Conservation (phyloP, 257 asterid genomes). For the Paraleonurus japonicus region DNA sequence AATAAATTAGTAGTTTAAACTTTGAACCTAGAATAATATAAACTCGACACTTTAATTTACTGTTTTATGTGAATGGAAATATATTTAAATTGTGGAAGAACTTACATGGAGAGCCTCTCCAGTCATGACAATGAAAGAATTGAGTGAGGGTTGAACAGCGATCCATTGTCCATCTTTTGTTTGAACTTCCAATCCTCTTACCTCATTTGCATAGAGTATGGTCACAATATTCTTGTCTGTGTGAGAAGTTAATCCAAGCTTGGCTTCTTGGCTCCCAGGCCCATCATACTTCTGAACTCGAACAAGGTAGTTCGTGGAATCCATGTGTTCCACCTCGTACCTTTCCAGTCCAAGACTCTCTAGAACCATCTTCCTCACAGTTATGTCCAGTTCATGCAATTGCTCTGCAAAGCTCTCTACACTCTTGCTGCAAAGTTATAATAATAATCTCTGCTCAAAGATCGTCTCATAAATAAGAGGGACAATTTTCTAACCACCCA, state of each 20-base stretch:
- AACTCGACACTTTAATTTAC: no score
- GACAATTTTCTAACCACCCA: no score
- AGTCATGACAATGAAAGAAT: constrained; percentile 45
- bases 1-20: no score
- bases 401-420: constrained; percentile 31
- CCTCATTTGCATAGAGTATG: constrained; percentile 38
- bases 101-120: constrained; percentile 53
- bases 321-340: constrained; percentile 51
- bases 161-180: constrained; percentile 57
- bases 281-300: constrained; percentile 52
- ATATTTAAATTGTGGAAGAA: neutral
- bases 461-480: no score
- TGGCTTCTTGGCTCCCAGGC: constrained; percentile 33
- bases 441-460: no score
- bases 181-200: constrained; percentile 38
- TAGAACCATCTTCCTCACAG: constrained; percentile 44
- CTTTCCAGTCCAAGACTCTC: constrained; percentile 46
- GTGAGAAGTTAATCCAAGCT: constrained; percentile 46
- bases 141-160: constrained; percentile 32
- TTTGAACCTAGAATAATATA: no score
- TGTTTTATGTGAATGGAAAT: no score
- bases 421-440: constrained; percentile 45
- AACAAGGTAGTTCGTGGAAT: constrained; percentile 42
- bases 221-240: constrained; percentile 49
- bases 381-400: constrained; percentile 42